A percentile compares a stretch with the other conserved stretches of the same genome.
These are phyloP conservation scores for Sporothrix sp. DNA, from an alignment of 2,329 filamentous ascomycete species.

Conservation along the genomic window DNA sequence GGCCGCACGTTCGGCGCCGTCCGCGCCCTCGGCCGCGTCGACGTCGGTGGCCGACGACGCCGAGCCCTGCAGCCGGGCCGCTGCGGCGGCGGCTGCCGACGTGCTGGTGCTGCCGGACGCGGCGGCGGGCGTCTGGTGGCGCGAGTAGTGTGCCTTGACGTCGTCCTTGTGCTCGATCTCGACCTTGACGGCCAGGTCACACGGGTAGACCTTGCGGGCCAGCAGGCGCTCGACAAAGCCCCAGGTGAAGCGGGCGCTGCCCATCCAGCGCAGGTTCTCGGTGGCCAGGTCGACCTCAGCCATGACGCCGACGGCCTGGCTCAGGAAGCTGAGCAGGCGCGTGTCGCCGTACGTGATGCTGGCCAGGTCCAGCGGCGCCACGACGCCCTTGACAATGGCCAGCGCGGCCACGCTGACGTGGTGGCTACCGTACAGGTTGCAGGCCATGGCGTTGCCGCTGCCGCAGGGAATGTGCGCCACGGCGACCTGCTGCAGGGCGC, in stretches of 20 bases:
- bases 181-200: conserved; percentile 77
- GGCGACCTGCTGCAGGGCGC: conserved; percentile 66
- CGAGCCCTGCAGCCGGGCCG: conserved; percentile 6
- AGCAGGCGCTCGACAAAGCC: conserved; percentile 73
- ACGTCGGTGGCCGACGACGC: conserved; percentile 3
- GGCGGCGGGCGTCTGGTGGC: not conserved
- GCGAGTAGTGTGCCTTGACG: conserved; percentile 61
- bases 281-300: conserved; percentile 86
- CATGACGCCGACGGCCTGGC: conserved; percentile 79
- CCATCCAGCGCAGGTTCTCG: conserved; percentile 90
- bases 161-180: conserved; percentile 65
- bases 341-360: conserved; percentile 74
- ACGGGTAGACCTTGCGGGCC: conserved; percentile 71
- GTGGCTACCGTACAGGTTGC: conserved; percentile 77
- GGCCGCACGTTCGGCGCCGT: not conserved
- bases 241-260: conserved; percentile 70
- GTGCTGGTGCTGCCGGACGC: not conserved
- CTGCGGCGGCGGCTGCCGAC: not conserved
- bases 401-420: conserved; percentile 67
- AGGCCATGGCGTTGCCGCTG: conserved; percentile 86
- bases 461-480: conserved; percentile 86
- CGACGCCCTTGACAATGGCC: conserved; percentile 75
- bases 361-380: conserved; percentile 75
- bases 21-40: not conserved
- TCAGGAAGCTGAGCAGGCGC: conserved; percentile 77